Base-by-base conservation (phyloP, 176 grass and related monocot genomes). In the Carex littledalei region DNA sequence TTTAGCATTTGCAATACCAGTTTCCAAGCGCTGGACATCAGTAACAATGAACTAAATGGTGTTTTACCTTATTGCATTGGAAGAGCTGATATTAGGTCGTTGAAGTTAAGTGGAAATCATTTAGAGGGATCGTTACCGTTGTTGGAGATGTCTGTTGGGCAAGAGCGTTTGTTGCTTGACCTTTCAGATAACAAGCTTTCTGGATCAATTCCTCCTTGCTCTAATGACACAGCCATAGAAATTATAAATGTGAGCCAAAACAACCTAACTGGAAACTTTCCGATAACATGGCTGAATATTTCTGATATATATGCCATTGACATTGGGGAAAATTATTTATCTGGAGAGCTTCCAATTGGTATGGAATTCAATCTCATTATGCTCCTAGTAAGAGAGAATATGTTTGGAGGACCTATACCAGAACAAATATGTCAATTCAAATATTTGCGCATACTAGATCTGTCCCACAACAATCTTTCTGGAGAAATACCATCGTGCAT, bases 401-500 rank as follows among this genome's bases (percentile, higher is more conserved):
- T 7, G 14, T 84, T 90, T 79, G 24, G 16, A 54, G 85, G 88
- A 3, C 13, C 2, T 2, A 65, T 90, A 39, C 5, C 72, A 9
- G 1, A 21, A 43, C 17, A 49, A 49, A 49, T 90, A 4, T 90
- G 80, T 17, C 7, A 47, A 4, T 67, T 90, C 1, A 8, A 32
- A 0, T 57, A 10, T 20, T 72, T 80, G 0, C 56, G 1, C 0
- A 55, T 90, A 31, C 20, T 87, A 1, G 88, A 90, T 8, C 9
- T 87, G 0, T 87, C 85, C 87, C 87, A 26, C 57, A 57, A 29
- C 9, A 49, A 49, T 49, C 1, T 49, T 49, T 49, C 47, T 49
- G 47, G 90, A n/a, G 49, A 57, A 29, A 21, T 91, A 66, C 90
- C 63, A 43, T n/a, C 71, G 41, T 91, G 89, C 56, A 63, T 91